Evolutionary conservation across 2,329 filamentous ascomycete genomes (phyloP).

Genomic region (Monosporascus sp.): DNA sequence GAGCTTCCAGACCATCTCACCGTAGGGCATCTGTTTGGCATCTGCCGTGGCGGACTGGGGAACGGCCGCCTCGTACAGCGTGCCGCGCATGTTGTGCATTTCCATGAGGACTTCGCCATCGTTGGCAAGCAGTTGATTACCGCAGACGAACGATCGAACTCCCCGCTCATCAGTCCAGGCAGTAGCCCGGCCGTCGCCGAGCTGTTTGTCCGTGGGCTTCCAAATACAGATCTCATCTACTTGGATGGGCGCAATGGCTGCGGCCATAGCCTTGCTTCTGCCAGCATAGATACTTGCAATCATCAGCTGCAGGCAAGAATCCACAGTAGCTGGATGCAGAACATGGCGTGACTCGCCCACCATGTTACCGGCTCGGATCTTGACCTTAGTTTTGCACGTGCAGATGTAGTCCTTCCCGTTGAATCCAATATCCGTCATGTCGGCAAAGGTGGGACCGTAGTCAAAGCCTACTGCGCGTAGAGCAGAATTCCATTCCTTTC

Average conservation of each 20-base stretch:
- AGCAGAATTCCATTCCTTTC: constrained; percentile 26
- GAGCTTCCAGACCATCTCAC: constrained; percentile 20
- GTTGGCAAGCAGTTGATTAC: constrained; percentile 15
- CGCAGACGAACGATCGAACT: constrained; percentile 14
- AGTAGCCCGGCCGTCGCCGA: constrained; percentile 13
- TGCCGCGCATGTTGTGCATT: constrained; percentile 18
- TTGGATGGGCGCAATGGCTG: constrained; percentile 24
- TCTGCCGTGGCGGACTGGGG: constrained; percentile 14
- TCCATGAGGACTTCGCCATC: constrained; percentile 22
- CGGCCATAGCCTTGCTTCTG: constrained; percentile 20
- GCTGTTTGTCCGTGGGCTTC: constrained; percentile 7
- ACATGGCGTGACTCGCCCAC: constrained; percentile 31
- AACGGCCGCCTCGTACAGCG: constrained; percentile 24
- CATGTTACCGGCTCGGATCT: constrained; percentile 7
- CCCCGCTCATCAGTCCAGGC: constrained; percentile 15
- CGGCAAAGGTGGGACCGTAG: constrained; percentile 33
- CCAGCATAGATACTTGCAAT: constrained; percentile 26
- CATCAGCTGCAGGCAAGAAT: constrained; percentile 29
- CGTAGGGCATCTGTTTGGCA: constrained; percentile 15
- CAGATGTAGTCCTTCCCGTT: constrained; percentile 23
- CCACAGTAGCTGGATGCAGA: constrained; percentile 34
- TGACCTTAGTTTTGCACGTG: constrained; percentile 17
- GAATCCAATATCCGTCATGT: constrained; percentile 23
- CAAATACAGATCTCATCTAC: constrained; percentile 22
- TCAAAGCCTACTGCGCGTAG: constrained; percentile 30